Percentiles rank a stretch among this genome's conserved stretches.
Evolutionary conservation across 495 filamentous ascomycete genomes (phyloP).

Genomic region (Antarctomyces pellizariae): DNA sequence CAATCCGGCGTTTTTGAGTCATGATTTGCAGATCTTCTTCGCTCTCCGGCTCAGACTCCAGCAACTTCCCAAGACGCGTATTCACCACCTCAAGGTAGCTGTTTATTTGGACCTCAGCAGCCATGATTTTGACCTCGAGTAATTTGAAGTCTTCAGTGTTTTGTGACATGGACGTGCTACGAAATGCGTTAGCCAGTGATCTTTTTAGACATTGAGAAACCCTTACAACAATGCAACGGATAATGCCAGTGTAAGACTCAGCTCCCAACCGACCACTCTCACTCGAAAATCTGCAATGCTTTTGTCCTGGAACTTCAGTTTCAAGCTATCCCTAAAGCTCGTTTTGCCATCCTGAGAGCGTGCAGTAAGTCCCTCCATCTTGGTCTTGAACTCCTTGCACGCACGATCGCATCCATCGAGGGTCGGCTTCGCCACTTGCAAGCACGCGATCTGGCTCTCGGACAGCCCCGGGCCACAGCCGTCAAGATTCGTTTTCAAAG

Average conservation of each 20-base stretch:
- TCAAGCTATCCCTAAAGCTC: too few relatives aligned
- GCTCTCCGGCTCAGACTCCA: not conserved
- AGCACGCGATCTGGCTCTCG: not conserved
- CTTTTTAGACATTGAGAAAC: not conserved
- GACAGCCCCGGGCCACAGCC: not conserved
- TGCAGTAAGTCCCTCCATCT: not conserved
- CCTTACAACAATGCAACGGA: slow-evolving; percentile 1
- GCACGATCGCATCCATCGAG: slow-evolving; percentile 1
- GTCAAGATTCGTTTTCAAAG: too few relatives aligned
- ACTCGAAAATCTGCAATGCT: too few relatives aligned
- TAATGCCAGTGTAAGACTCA: slow-evolving; percentile 1
- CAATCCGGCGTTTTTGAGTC: not conserved
- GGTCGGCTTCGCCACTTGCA: slow-evolving; percentile 1
- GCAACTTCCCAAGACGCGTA: not conserved
- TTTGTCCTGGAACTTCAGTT: too few relatives aligned
- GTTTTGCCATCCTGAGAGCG: slow-evolving; percentile 1
- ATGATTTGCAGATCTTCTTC: slow-evolving; percentile 1
- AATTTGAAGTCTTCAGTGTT: slow-evolving; percentile 1
- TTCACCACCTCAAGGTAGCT: not conserved
- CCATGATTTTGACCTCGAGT: slow-evolving; percentile 1
- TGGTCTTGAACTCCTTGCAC: slow-evolving; percentile 2
- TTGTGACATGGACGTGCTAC: not conserved
- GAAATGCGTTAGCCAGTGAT: not conserved
- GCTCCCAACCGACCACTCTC: not conserved
- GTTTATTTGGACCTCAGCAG: not conserved